Percentiles rank a stretch among this genome's conserved stretches.
Conservation (phyloP, 2,329 filamentous ascomycete species). For the Xylaria sp. region DNA sequence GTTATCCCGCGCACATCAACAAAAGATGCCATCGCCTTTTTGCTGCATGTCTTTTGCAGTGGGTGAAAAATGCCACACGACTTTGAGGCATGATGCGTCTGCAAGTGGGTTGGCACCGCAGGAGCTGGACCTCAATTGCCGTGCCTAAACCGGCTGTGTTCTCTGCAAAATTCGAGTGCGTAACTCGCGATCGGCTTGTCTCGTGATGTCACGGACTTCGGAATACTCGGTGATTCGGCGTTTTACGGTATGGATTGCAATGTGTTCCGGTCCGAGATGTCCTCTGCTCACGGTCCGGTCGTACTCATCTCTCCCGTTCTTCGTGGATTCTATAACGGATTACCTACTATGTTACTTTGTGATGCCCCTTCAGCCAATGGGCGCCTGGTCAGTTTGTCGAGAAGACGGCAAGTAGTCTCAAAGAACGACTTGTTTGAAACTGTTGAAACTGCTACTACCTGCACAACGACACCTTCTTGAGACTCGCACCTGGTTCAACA, state of each 20-base stretch:
- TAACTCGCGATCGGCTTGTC: not conserved
- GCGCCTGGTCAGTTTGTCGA: too few relatives aligned
- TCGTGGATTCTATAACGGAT: constrained; percentile 20
- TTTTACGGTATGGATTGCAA: constrained; percentile 22
- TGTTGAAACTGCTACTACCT: too few relatives aligned
- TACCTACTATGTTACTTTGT: constrained; percentile 25
- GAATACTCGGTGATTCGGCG: constrained; percentile 31
- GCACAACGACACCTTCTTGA: too few relatives aligned
- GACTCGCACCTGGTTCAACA: too few relatives aligned
- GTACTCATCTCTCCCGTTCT: constrained; percentile 33
- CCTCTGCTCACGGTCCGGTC: constrained; percentile 39
- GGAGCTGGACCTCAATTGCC: constrained; percentile 28
- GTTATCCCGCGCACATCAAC: constrained; percentile 25
- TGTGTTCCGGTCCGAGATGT: constrained; percentile 26
- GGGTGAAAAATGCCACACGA: constrained; percentile 30
- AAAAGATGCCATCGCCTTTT: constrained; percentile 8
- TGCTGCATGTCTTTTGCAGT: constrained; percentile 27
- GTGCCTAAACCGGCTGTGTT: constrained; percentile 32
- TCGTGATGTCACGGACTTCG: constrained; percentile 23
- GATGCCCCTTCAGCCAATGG: too few relatives aligned
- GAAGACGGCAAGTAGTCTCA: too few relatives aligned
- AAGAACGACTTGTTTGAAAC: too few relatives aligned
- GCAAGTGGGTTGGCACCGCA: constrained; percentile 29
- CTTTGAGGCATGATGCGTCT: constrained; percentile 36
- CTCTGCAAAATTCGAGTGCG: constrained; percentile 27